Evolutionary conservation across 345 rosid genomes (phyloP), one percentile per base, ranked within the genome.

Genomic region (Cardamine occulta): DNA sequence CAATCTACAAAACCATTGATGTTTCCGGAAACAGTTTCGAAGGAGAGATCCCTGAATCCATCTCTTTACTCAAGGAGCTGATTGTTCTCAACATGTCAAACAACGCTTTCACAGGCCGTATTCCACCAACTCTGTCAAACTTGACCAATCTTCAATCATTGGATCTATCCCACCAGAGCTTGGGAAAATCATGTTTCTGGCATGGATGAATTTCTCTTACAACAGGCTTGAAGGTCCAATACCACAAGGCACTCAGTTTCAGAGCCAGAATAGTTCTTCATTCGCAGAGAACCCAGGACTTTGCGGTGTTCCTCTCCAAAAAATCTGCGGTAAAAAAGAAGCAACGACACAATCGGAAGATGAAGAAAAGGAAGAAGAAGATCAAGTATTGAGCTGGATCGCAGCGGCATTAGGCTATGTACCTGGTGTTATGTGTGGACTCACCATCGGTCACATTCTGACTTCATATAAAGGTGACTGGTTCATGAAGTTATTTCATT

Each of bases 221-320:
- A 77, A 77, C 54, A 21, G 0, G 18, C 76, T 70, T 10, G 28
- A 56, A 62, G 80, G 80, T 26, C 67, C 59, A 63, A 56, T 77
- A 6, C 80, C 80, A 23, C 61, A 56, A 21, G 37, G 47, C 7
- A 77, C 72, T 55, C 80, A 77, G 26, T 21, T 77, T 70, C 59
- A 47, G 35, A 64, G 71, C 34, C 76, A 77, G 17, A 10, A 18
- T n/a, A 71, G 10, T 14, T 77, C 76, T 34, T 45, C 80, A 0
- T 70, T 77, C 10, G 53, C 8, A 13, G 52, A 1, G 12, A 64
- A 71, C 47, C 65, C 8, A 0, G 53, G 18, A 0, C 67, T 77
- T 0, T 71, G 72, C 2, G 72, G 76, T 64, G 3, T 15, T 42
- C 68, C 79, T 28, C 75, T 71, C 44, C 40, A 26, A 53, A 2